A percentile compares a stretch with the other conserved stretches of the same genome.
phyloP scores from a whole-genome alignment of 495 filamentous ascomycete genomes.

The Lophium mytilinum region DNA sequence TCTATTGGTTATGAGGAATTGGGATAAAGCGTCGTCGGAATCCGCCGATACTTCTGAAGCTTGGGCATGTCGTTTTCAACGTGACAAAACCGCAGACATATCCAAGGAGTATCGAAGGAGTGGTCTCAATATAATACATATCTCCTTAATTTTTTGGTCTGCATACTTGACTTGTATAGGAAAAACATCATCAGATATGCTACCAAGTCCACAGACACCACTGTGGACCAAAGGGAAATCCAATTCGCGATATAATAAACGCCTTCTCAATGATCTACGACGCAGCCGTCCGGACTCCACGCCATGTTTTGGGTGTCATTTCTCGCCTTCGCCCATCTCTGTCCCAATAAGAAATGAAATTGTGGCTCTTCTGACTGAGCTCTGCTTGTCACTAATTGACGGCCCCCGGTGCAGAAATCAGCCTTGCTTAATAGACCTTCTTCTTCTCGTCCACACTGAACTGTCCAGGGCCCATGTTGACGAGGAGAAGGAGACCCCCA shows the following conservation, averaged over 20 bases:
- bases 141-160: too few relatives aligned
- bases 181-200: neutral
- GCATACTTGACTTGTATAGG: too few relatives aligned
- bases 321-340: neutral
- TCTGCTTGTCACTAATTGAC: too few relatives aligned
- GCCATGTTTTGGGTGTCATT: neutral
- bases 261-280: neutral
- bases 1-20: too few relatives aligned
- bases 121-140: too few relatives aligned
- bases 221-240: neutral
- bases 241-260: neutral
- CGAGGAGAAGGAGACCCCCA: slow-evolving; percentile 85
- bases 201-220: neutral
- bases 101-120: too few relatives aligned
- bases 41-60: too few relatives aligned
- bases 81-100: too few relatives aligned
- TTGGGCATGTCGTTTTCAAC: too few relatives aligned
- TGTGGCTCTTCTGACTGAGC: neutral
- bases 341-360: neutral
- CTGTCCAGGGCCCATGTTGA: slow-evolving; percentile 97
- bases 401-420: too few relatives aligned
- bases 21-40: too few relatives aligned
- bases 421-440: slow-evolving; percentile 78
- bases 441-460: slow-evolving; percentile 99
- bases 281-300: neutral